phyloP scores from a whole-genome alignment of 371 early-diverging fungal species.

The Encephalitozoon cuniculi region DNA sequence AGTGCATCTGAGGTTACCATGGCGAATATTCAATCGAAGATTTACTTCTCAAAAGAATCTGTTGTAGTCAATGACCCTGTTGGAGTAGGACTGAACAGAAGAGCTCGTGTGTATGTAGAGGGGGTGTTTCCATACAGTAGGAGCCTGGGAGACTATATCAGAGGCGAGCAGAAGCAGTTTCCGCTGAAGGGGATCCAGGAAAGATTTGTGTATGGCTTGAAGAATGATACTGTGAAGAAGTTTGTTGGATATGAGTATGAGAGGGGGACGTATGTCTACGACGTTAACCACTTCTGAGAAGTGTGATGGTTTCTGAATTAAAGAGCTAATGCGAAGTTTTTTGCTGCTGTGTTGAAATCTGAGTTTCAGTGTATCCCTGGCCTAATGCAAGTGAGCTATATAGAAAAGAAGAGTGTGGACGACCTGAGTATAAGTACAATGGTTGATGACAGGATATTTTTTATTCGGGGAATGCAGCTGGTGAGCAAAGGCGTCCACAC shows the following conservation, averaged over 20 bases:
- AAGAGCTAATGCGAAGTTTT: neutral
- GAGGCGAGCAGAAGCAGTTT: constrained; percentile 13
- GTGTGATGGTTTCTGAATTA: neutral
- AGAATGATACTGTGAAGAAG: constrained; percentile 37
- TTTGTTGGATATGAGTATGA: constrained; percentile 53
- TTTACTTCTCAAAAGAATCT: constrained; percentile 21
- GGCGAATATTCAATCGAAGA: constrained; percentile 24
- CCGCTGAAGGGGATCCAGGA: constrained; percentile 43
- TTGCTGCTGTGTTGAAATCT: constrained; percentile 5
- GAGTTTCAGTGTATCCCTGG: neutral
- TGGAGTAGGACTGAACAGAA: constrained; percentile 42
- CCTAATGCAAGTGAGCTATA: constrained; percentile 8
- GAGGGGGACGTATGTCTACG: constrained; percentile 48
- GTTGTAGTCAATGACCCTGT: constrained; percentile 27
- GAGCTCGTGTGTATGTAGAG: constrained; percentile 45
- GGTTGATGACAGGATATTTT: neutral
- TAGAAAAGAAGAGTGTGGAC: neutral
- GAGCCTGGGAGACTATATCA: constrained; percentile 3
- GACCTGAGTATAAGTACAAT: neutral
- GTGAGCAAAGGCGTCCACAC: neutral
- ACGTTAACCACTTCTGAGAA: constrained; percentile 47
- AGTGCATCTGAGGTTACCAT: constrained; percentile 3
- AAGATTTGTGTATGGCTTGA: constrained; percentile 47
- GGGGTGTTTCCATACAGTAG: constrained; percentile 15
- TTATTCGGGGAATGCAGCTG: neutral